Evolutionary conservation across 176 grass and related monocot genomes (phyloP).

Genomic region (Sorghum bicolor): Sorghum_bicolor_NCBIv3 NC_012872.2:14811001-14811500

Average conservation of each 20-base stretch:
- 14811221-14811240: constrained; percentile 48
- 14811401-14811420: neutral
- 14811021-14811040: constrained; percentile 26
- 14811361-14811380: neutral
- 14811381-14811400: neutral
- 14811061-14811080: neutral
- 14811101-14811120: constrained; percentile 46
- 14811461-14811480: neutral
- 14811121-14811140: neutral
- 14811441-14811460: neutral
- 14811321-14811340: constrained; percentile 1
- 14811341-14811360: neutral
- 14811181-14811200: neutral
- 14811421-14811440: neutral
- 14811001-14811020: constrained; percentile 39
- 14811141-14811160: neutral
- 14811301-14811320: constrained; percentile 21
- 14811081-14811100: neutral
- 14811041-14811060: neutral
- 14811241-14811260: neutral
- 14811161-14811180: neutral
- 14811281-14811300: neutral
- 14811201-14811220: constrained; percentile 47
- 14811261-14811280: neutral
- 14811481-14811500: neutral